Percentiles rank a stretch among this genome's conserved stretches.
Conservation (phyloP, 2,329 filamentous ascomycete genomes). For the Microsporum ferrugineum region DNA sequence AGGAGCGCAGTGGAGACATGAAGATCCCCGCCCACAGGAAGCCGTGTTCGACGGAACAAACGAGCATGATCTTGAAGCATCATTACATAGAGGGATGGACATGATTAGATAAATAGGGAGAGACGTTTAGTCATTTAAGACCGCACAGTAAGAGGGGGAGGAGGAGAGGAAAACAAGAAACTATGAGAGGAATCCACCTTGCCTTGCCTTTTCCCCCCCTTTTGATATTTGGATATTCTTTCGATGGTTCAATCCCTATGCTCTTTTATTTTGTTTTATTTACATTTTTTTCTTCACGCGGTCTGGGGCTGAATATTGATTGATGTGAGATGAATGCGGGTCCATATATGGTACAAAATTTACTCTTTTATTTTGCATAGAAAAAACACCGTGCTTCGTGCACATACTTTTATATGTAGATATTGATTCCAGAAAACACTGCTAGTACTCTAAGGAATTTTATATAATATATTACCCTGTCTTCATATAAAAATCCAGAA, state of each 20-base stretch:
- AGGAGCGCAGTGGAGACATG: conserved; percentile 43
- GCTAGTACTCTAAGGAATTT: too few species aligned
- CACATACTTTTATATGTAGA: neutral
- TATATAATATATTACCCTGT: neutral
- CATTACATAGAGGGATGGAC: conserved; percentile 48
- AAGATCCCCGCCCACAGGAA: conserved; percentile 53
- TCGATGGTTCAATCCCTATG: neutral
- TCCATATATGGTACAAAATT: neutral
- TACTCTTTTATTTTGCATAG: neutral
- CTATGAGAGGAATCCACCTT: neutral
- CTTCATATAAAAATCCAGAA: neutral
- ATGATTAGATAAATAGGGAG: conserved; percentile 20
- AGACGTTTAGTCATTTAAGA: neutral
- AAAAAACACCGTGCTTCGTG: neutral
- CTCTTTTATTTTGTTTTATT: neutral
- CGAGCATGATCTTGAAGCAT: conserved; percentile 39
- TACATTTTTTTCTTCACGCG: neutral
- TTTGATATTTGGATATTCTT: conserved; percentile 1
- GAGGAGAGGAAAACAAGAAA: neutral
- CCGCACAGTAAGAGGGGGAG: neutral
- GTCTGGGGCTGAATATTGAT: neutral
- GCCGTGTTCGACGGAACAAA: conserved; percentile 31
- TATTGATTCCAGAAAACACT: neutral
- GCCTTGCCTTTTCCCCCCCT: neutral
- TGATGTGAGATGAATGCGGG: neutral